Evolutionary conservation across 495 filamentous ascomycete species (phyloP).

Genomic region (Lasiosphaeria hispida): DNA sequence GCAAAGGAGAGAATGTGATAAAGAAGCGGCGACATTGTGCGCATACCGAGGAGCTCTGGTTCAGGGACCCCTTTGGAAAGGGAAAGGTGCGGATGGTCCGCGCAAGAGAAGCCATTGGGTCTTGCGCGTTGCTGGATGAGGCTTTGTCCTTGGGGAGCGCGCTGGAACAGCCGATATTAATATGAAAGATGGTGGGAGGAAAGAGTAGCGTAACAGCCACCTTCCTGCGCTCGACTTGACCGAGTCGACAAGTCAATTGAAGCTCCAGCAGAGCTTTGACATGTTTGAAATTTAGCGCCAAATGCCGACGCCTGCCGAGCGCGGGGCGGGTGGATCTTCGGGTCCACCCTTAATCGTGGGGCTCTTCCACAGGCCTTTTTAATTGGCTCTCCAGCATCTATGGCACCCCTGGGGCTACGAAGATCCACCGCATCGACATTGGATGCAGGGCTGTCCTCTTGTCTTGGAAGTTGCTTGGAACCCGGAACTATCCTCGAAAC

Average conservation of each 20-base stretch:
- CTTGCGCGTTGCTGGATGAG: background rate
- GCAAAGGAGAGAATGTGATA: slow-evolving; percentile 44
- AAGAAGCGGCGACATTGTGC: slow-evolving; percentile 51
- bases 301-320: background rate
- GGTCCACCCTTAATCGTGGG: background rate
- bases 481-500: too few relatives aligned
- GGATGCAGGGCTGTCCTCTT: too few relatives aligned
- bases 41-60: slow-evolving; percentile 30
- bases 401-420: too few relatives aligned
- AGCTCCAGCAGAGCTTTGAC: too few relatives aligned
- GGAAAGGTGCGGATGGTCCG: slow-evolving; percentile 4
- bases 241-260: too few relatives aligned
- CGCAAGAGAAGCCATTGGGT: slow-evolving; percentile 22
- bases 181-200: too few relatives aligned
- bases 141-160: background rate
- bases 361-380: background rate
- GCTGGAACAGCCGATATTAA: too few relatives aligned
- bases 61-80: background rate
- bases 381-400: background rate
- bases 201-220: too few relatives aligned
- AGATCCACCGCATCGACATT: too few relatives aligned
- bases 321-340: background rate
- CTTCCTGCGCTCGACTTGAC: too few relatives aligned
- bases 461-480: too few relatives aligned
- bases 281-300: background rate